Evolutionary conservation across 257 asterid genomes (phyloP).

Genomic region (Nicotiana tomentosiformis): DNA sequence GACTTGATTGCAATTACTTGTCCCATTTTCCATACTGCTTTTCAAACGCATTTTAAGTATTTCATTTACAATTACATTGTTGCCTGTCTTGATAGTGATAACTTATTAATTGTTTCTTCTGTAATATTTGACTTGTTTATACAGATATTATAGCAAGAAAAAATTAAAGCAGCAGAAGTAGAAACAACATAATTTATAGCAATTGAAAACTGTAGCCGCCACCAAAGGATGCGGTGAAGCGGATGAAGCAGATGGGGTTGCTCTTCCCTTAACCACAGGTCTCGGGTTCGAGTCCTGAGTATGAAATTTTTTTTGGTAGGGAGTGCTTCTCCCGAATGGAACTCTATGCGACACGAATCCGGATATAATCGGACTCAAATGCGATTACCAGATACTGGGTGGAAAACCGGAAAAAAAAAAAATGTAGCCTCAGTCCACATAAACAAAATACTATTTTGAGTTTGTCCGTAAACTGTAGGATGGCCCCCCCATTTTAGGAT

Average conservation of each 20-base stretch:
- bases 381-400: rapidly evolving
- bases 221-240: no score
- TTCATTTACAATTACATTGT: not conserved
- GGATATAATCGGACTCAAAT: no score
- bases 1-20: no score
- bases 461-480: not conserved
- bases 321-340: no score
- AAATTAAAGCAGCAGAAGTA: not conserved
- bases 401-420: not conserved
- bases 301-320: no score
- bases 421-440: no score
- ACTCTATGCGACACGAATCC: no score
- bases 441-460: not conserved
- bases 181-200: not conserved
- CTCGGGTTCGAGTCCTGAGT: no score
- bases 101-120: not conserved
- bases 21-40: no score
- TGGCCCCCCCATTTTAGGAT: not conserved
- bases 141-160: not conserved
- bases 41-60: no score
- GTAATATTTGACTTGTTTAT: not conserved
- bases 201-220: not conserved
- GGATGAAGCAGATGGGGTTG: no score
- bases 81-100: not conserved
- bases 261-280: no score